Conservation (phyloP, 495 filamentous ascomycete species). For the Penicillium fimorum region DNA sequence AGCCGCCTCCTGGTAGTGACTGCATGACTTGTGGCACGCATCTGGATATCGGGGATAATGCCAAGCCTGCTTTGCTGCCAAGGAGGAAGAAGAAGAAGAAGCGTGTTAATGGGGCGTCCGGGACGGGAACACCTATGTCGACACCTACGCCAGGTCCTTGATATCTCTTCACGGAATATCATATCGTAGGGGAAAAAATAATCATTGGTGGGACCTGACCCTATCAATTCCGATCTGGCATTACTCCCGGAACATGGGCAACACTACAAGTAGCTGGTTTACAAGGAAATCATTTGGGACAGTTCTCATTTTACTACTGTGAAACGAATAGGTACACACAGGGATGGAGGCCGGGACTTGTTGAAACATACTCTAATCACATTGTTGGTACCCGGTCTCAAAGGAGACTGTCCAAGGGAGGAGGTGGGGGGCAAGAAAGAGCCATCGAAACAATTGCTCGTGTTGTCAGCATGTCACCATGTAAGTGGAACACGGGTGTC, state of each 20-base stretch:
- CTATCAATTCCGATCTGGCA: not conserved
- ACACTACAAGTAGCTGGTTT: not conserved
- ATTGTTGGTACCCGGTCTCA: not conserved
- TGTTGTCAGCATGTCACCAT: conserved; percentile 2
- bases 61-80: conserved; percentile 71
- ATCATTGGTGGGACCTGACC: not conserved
- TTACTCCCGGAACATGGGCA: not conserved
- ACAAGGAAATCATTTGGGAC: not conserved
- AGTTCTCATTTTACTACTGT: conserved; percentile 1
- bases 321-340: conserved; percentile 1
- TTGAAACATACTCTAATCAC: conserved; percentile 1
- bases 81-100: conserved; percentile 74
- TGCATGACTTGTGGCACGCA: conserved; percentile 92
- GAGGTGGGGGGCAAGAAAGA: not conserved
- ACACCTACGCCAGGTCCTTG: conserved; percentile 44
- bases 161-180: conserved; percentile 4
- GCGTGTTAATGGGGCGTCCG: conserved; percentile 43
- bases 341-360: not conserved
- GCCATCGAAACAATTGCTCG: not conserved
- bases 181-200: not conserved
- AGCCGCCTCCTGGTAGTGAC: conserved; percentile 60
- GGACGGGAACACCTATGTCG: conserved; percentile 42
- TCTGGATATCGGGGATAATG: conserved; percentile 69
- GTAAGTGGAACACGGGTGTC: not conserved
- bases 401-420: not conserved